Base-by-base conservation (phyloP, 192 early-diverging fungal genomes). In the Ramicandelaber brevisporus region DNA sequence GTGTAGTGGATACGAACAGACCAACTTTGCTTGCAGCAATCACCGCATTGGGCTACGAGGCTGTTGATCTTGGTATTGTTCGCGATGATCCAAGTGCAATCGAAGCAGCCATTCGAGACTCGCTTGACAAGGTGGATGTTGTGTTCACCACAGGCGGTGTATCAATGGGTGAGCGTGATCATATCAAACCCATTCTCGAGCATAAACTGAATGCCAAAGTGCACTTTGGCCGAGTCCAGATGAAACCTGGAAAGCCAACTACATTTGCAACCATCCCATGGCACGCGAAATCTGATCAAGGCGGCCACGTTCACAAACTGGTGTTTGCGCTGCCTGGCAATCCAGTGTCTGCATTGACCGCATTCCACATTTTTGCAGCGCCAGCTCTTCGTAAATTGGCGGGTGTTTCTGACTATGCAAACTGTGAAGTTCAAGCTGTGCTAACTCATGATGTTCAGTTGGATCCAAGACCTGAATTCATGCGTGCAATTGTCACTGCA, bases 81-180 rank as follows among this genome's bases (percentile, higher is more conserved):
- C 35, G 30, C 5, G 87, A 93, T 34, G 55, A 62, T 38, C 68
- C 56, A 7, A 55, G 43, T 3, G 39, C 44, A n/a, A 46, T 88
- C 9, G 65, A 59, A 12, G 19, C 44, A 0, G 33, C 47, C 0
- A 40, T 78, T 1, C 32, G 31, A 13, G 16, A 40, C 12, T 55
- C 70, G 19, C 27, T 72, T 29, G 32, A 39, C 2, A 47, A 58
- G 9, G 62, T 65, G 5, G 70, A 92, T 31, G 77, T 87, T 0
- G 31, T 97, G 0, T 63, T 97, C 6, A 82, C 78, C 1, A 86
- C 87, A 1, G 90, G 90, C 16, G 90, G 90, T 1, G 90, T 92
- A 0, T 85, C 80, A n/a, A 97, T 97, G 90, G 90, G 90, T 26
- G 90, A 97, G 53, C 53, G 67, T 18, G 90, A 97, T 53, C 60